Evolutionary conservation across 1,139 yeast genomes (phyloP), one percentile per base, ranked within the genome.

Genomic region (Hansenula lynferdii): DNA sequence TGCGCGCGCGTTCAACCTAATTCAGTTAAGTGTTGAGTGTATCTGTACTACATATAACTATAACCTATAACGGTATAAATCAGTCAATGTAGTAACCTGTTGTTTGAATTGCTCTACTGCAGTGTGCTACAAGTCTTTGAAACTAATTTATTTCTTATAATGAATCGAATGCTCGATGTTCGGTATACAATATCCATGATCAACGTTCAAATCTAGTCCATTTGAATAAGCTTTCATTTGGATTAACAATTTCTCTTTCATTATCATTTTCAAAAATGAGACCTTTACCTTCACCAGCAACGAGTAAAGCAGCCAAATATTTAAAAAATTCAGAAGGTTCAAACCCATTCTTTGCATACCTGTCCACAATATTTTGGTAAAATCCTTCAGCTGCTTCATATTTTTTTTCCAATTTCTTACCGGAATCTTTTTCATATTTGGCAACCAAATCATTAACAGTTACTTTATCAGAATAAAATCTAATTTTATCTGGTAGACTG

Each of bases 241-340:
- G 84, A 54, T 78, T 78, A 39, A 78, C 64, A 28, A 72, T 50
- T 49, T 78, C 83, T 40, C 69, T 67, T 34, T 75, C 72, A 45
- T 61, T 61, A 10, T 49, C 41, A 3, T 46, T 43, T 24, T 57
- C 51, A 43, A 61, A 65, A 31, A 57, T 48, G 18, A 61, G 39
- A 42, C 76, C 77, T 21, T 64, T 55, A 39, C 65, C 75, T 29
- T 52, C 55, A 37, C 75, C 74, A 38, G 56, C 64, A 28, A 65
- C 56, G 19, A 49, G 40, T 21, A 62, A 39, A 12, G 59, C 57
- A 35, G 61, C 62, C 40, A 71, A 56, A 47, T 67, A 69, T 43
- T 48, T 57, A 4, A 60, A 36, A 49, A 67, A 67, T 37, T 61
- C 58, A 16, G 40, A 32, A 7, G 46, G 53, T 12, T 60, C 47